Conservation (phyloP, 768 basidiomycete genomes). For the Leccinum longicurvipes region DNA sequence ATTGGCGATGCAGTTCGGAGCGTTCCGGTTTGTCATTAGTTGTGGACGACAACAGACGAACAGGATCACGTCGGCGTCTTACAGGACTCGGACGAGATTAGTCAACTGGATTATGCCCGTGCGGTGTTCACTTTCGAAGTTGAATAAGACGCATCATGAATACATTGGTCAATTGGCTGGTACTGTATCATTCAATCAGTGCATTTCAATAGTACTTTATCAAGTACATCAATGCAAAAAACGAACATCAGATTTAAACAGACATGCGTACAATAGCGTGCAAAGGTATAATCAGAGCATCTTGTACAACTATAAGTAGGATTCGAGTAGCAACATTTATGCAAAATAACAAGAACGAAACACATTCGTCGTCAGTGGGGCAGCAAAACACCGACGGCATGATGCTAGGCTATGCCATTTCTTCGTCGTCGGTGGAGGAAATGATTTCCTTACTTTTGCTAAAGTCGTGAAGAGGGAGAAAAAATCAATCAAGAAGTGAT, state of each 20-base stretch:
- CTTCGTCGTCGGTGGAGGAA: conserved; percentile 82
- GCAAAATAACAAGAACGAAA: neutral
- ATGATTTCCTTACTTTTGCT: conserved; percentile 91
- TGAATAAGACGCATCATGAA: too few relatives aligned
- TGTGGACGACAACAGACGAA: too few relatives aligned
- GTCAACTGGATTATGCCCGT: too few relatives aligned
- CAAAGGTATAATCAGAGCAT: neutral
- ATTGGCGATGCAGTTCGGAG: too few relatives aligned
- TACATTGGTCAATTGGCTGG: too few relatives aligned
- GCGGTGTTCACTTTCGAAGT: too few relatives aligned
- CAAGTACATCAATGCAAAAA: neutral
- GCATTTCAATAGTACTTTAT: too few relatives aligned
- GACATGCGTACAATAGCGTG: neutral
- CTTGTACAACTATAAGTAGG: neutral
- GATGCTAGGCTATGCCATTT: conserved; percentile 35
- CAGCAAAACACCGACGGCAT: neutral
- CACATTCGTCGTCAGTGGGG: neutral
- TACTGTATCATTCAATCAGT: too few relatives aligned
- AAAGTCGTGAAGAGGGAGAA: neutral
- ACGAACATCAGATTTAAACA: too few relatives aligned
- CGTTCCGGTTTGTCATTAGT: too few relatives aligned
- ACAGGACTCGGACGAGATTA: too few relatives aligned
- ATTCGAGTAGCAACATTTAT: neutral
- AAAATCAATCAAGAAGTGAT: neutral
- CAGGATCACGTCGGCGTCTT: too few relatives aligned